Evolutionary conservation across 2,329 filamentous ascomycete species (phyloP), one percentile per base, ranked within the genome.

Genomic region (Alternaria sp.): DNA sequence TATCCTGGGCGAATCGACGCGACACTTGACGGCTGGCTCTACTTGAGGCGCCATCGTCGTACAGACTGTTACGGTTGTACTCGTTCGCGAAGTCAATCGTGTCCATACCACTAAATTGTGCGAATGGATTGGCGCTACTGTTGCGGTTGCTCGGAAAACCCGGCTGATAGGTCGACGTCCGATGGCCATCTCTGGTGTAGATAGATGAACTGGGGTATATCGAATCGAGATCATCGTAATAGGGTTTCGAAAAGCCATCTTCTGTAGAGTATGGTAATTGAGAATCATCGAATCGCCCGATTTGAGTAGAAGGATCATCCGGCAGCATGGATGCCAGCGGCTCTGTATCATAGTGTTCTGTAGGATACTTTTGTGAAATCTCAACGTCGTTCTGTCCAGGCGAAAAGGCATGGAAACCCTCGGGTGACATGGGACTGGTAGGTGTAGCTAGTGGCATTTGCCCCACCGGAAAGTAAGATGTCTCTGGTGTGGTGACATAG

Each of bases 161-260:
- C 14, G 68, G 66, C 33, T 65, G 63, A 48, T 69, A 68, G 24
- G 41, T 58, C 21, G 71, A 73, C 14, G 33, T 60, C 5, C 60
- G 62, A 14, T 52, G 60, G 8, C 60, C 67, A 37, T 73, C 72
- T 36, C 51, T 54, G 6, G 72, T 73, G 33, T 77, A 75, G n/a
- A 73, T 51, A 2, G 73, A 77, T 4, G 73, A 76, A 36, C 63
- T 67, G 3, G 67, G 61, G 50, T 73, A 74, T 33, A 74, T 63
- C 2, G 72, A 75, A 17, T 61, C 59, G 5, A 71, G 36, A 17
- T 74, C 70, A 23, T 76, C 73, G 50, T 75, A 74, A 55, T 74
- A 74, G 0, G 69, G 65, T 24, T 56, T 63, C 3, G 57, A 52
- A 10, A 41, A 42, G 1, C 60, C 26, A 24, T 63, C 58, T 8